Evolutionary conservation across 495 filamentous ascomycete genomes (phyloP), one percentile per base, ranked within the genome.

Genomic region (Podospora pseudopauciseta): DNA sequence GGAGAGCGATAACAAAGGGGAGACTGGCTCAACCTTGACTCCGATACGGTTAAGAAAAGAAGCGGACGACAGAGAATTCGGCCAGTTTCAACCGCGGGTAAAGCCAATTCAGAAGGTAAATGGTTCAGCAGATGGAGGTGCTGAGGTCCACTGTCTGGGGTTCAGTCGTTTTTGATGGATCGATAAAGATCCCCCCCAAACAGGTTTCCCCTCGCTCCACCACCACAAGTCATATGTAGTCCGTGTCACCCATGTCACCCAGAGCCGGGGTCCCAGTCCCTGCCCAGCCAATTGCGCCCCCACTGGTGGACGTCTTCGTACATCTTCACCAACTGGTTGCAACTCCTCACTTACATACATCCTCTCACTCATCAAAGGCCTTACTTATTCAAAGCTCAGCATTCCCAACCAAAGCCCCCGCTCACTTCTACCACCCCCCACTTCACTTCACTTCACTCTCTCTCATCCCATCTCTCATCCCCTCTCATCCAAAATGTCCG

Each of bases 401-500:
- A 49, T 49, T 16, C 39, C 39, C 39, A 49, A 49, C 39, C 39
- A 49, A 32, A 32, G 7, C 39, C 39, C 9, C 39, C 39, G 13
- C 30, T 32, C 30, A 32, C 30, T 32, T 23, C 23, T 49, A 49
- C 15, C 13, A 49, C 9, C 2, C 39, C 39, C 15, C 15, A 11
- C 23, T 23, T 49, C 39, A 49, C 39, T 49, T 49, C 39, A 49
- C 39, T 39, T 49, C 7, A 49, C 39, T 27, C 23, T n/a, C 23
- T 34, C n/a, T 34, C 23, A 18, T 49, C n/a, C 30, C 34, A 19
- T 5, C 32, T 44, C 61, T 44, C 61, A 34, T 44, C 19, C 7
- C 18, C 32, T 19, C 13, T 39, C 15, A 63, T n/a, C 18, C 26
- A 72, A 71, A 66, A 81, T 82, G 79, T 77, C 78, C 9, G 80